Base-by-base conservation (phyloP, 305 asterid genomes). In the Fraxinus platypoda region DNA sequence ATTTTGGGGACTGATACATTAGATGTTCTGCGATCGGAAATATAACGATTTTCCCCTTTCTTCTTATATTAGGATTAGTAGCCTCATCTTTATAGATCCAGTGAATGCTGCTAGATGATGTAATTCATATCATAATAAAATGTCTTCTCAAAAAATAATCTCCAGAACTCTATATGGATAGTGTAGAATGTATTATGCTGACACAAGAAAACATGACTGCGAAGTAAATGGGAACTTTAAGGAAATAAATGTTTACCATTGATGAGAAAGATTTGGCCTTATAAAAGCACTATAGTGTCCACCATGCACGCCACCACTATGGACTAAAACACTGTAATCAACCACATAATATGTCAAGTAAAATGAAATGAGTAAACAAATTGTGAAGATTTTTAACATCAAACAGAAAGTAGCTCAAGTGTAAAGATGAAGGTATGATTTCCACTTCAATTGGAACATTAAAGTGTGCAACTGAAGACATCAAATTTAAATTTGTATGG, bases 221-320 rank as follows among this genome's bases (percentile, higher is more conserved):
- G 76, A 71, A 71, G 25, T 71, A 71, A 71, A 71, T 71, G 26
- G 25, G 25, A 19, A 17, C 35, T 38, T 33, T 23, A 38, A 77
- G 72, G 79, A 72, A 78, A 75, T 46, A 84, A 86, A 26, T 82
- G 78, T 88, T 73, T 87, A 91, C 95, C 95, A 91, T 81, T 88
- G 88, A 83, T 83, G 84, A 74, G 92, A 87, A 83, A 91, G 91
- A 85, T 90, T 87, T 77, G 93, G 92, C 88, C 91, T 81, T 84
- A 90, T 87, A 82, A 88, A 88, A 83, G 89, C 94, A 85, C 89
- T 88, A 84, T 90, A 91, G 82, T 90, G 93, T 21, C 94, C 94
- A 71, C 93, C 90, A 13, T 91, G 92, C 88, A 91, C 89, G 74
- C 93, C 94, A 79, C 94, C 94, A 71, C 93, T 91, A 84, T 91